Evolutionary conservation across 2,329 filamentous ascomycete species (phyloP).

Genomic region (Aspergillus sojae): DNA sequence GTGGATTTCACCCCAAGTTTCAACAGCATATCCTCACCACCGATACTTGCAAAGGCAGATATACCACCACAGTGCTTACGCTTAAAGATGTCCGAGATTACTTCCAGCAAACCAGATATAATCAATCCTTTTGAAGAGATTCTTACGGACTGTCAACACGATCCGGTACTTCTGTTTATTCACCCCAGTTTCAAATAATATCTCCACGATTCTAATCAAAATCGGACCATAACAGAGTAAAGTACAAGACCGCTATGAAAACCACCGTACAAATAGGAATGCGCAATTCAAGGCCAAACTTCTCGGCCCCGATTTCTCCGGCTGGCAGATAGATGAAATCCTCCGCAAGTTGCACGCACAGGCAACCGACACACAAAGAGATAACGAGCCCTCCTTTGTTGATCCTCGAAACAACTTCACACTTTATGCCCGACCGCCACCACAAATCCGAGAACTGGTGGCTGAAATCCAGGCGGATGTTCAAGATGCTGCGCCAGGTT

Average conservation of each 20-base stretch:
- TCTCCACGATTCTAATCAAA: neutral
- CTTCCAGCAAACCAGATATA: slow-evolving; percentile 2
- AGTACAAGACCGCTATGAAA: slow-evolving; percentile 70
- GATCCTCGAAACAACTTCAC: slow-evolving; percentile 82
- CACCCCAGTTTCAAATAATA: neutral
- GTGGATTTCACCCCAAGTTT: neutral
- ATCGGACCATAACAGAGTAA: slow-evolving; percentile 32
- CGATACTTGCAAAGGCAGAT: neutral
- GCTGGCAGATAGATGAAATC: slow-evolving; percentile 75
- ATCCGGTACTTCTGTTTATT: slow-evolving; percentile 58
- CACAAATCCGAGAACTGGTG: slow-evolving; percentile 69
- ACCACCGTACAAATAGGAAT: slow-evolving; percentile 76
- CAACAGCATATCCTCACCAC: neutral
- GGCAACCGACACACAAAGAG: slow-evolving; percentile 41
- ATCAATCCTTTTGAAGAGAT: slow-evolving; percentile 75
- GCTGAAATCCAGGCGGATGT: slow-evolving; percentile 69
- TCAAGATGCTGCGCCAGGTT: slow-evolving; percentile 68
- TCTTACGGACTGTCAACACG: slow-evolving; percentile 67
- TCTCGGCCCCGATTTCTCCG: slow-evolving; percentile 66
- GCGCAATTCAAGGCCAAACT: slow-evolving; percentile 74
- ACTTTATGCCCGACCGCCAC: slow-evolving; percentile 83
- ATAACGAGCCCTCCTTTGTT: slow-evolving; percentile 67
- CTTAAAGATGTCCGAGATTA: slow-evolving; percentile 12
- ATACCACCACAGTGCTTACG: neutral
- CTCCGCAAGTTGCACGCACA: slow-evolving; percentile 66